Evolutionary conservation across 495 filamentous ascomycete species (phyloP).

Genomic region (Xylaria sp.): DNA sequence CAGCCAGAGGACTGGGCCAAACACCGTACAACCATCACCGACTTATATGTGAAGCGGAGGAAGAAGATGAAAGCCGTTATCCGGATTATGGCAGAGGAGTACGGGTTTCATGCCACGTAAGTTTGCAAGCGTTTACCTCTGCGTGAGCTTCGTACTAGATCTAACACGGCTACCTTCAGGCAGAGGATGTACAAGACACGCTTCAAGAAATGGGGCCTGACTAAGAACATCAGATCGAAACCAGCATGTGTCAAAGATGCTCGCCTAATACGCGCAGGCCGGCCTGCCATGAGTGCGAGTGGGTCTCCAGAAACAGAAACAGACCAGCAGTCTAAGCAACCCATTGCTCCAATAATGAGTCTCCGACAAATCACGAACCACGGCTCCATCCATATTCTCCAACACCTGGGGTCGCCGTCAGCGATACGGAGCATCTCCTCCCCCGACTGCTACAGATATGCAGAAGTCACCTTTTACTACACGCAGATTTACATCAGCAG

Average conservation of each 20-base stretch:
- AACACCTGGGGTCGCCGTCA: neutral
- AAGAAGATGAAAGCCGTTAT: neutral
- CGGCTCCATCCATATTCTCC: neutral
- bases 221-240: neutral
- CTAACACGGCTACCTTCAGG: neutral
- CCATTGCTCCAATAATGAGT: neutral
- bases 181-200: slow-evolving; percentile 13
- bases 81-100: neutral
- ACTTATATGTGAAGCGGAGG: slow-evolving; percentile 1
- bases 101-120: slow-evolving; percentile 15
- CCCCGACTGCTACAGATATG: slow-evolving; percentile 5
- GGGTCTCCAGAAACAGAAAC: neutral
- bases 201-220: slow-evolving; percentile 15
- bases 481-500: slow-evolving; percentile 1
- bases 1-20: neutral
- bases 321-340: neutral
- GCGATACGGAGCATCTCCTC: neutral
- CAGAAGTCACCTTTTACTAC: neutral
- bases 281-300: neutral
- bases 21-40: slow-evolving; percentile 9
- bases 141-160: neutral
- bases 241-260: neutral
- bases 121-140: neutral
- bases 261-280: neutral
- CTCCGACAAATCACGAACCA: neutral